Base-by-base conservation (phyloP, 139 green algal genomes). In the Yamagishiella unicocca region DNA sequence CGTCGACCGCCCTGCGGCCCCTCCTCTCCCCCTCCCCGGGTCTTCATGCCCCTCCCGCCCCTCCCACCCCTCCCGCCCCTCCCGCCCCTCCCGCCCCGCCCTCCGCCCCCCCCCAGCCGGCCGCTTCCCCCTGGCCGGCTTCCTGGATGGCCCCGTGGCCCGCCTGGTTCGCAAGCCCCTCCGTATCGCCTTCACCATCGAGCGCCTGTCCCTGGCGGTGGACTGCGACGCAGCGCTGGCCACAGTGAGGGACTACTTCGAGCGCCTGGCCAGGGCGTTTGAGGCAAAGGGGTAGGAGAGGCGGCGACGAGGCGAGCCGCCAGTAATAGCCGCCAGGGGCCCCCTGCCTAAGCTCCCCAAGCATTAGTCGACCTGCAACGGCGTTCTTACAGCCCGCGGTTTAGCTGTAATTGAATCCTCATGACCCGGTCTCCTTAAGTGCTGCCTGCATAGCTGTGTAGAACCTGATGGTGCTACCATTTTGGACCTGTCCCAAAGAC, bases 91-190 rank as follows among this genome's bases (percentile, higher is more conserved):
- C 7, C 64, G 6, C 64, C 45, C 42, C 42, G 27, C 43, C 45
- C 10, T 53, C 37, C 67, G 14, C 37, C 73, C n/a, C 35, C 14
- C 73, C 45, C 25, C 73, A 81, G 35, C 71, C 0, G 73, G 84
- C 31, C 87, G 89, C 67, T 93, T 95, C 53, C 50, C 45, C n/a
- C 95, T 96, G 72, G 9, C 40, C 33, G n/a, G 55, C 25, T 92
- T 98, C 74, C 94, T 97, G 92, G 89, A 92, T 0, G 88, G 85
- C 7, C 55, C 79, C 29, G 90, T 97, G 33, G 80, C 90, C 0
- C 85, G 87, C 4, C 73, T 97, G 29, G 82, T 91, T 27, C 92
- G 92, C 84, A 97, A 97, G 85, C 95, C 95, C 27, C 87, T 94
- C 31, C 89, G 92, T 80, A 89, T 96, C 71, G 70, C 81, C 25